phyloP scores from a whole-genome alignment of 176 grass and related monocot species.

The Musa troglodytarum region DNA sequence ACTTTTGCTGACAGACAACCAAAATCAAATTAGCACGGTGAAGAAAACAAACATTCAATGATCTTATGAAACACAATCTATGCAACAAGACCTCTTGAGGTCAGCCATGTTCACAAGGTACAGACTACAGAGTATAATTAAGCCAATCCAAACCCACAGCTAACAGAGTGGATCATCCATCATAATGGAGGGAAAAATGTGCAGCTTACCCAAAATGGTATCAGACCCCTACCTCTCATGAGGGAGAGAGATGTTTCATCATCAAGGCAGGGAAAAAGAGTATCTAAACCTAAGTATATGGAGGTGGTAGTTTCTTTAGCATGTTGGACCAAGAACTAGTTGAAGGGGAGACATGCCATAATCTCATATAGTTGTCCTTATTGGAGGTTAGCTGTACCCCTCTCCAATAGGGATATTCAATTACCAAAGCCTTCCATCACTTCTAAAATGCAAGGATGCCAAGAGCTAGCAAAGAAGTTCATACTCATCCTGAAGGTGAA shows the following conservation, averaged over 20 bases:
- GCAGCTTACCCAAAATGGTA: background rate
- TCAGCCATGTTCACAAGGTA: background rate
- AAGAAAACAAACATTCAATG: too few species aligned
- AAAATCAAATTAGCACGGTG: background rate
- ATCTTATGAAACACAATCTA: too few species aligned
- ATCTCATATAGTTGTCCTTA: too few species aligned
- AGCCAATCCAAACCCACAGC: background rate
- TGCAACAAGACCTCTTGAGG: background rate
- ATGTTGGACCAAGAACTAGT: too few species aligned
- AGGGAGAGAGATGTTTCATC: background rate
- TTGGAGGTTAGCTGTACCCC: too few species aligned
- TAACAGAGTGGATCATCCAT: background rate
- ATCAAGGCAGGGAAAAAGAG: background rate
- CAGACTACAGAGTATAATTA: background rate
- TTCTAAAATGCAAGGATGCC: background rate
- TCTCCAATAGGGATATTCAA: too few species aligned
- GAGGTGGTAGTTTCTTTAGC: too few species aligned
- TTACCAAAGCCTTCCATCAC: background rate
- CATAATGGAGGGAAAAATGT: background rate
- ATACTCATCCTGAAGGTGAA: conserved; percentile 88
- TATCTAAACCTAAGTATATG: too few species aligned
- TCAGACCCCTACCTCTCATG: background rate
- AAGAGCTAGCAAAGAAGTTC: conserved; percentile 2
- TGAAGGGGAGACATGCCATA: too few species aligned
- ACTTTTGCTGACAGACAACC: conserved; percentile 35